A percentile compares a stretch with the other conserved stretches of the same genome.
phyloP scores from a whole-genome alignment of 176 grass and related monocot species.

The maize (Zea mays) region DNA sequence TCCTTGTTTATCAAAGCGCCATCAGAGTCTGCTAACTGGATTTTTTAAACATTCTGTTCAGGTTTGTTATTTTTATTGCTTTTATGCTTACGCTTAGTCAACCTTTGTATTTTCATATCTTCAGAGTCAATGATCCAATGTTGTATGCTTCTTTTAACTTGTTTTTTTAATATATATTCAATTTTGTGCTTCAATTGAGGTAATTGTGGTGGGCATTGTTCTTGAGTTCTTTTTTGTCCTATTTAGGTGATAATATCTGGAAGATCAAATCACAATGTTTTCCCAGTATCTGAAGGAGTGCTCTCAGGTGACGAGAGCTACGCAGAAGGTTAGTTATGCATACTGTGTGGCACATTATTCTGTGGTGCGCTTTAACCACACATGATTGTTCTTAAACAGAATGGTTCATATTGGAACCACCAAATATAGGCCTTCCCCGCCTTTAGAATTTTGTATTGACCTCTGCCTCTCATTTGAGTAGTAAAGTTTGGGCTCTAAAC shows the following conservation, averaged over 20 bases:
- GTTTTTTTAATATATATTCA: not conserved
- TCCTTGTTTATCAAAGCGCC: constrained; percentile 81
- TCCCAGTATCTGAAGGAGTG: constrained; percentile 45
- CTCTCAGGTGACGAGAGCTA: constrained; percentile 60
- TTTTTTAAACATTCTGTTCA: constrained; percentile 98
- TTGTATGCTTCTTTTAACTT: constrained; percentile 15
- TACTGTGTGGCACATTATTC: not conserved
- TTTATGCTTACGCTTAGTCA: not conserved
- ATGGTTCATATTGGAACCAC: not conserved
- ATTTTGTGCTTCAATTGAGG: not conserved
- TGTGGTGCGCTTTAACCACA: constrained; percentile 17
- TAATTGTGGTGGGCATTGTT: not conserved
- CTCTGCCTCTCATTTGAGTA: too few relatives aligned
- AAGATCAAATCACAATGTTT: constrained; percentile 61
- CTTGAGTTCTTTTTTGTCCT: constrained; percentile 29
- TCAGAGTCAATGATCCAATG: constrained; percentile 2
- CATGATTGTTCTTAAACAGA: constrained; percentile 15
- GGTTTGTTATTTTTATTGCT: constrained; percentile 45
- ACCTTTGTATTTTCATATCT: not conserved
- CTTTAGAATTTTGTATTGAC: too few relatives aligned
- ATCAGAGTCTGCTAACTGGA: constrained; percentile 74
- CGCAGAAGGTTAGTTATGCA: constrained; percentile 54
- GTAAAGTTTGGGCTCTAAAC: too few relatives aligned
- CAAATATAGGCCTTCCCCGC: not conserved
- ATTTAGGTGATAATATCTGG: constrained; percentile 78